Evolutionary conservation across 2,329 filamentous ascomycete species (phyloP), one percentile per base, ranked within the genome.

Genomic region (Sarocladiaceae sp.): DNA sequence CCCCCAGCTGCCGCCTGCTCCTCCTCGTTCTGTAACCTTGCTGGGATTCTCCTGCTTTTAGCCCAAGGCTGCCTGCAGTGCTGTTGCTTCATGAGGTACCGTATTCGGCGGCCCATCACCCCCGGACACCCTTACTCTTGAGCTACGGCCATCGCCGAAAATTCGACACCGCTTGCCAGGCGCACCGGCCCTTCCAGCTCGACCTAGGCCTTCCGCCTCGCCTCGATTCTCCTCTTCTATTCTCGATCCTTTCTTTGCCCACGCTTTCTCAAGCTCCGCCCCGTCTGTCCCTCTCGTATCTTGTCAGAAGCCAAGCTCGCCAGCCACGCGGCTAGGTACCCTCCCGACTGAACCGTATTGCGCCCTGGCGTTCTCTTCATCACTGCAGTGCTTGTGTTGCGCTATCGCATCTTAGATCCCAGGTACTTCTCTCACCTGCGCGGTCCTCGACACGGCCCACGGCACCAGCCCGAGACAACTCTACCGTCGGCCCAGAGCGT

Each of bases 101-200:
- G n/a, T n/a, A n/a, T n/a, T n/a, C n/a, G n/a, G n/a, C n/a, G n/a
- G n/a, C n/a, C n/a, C n/a, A n/a, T n/a, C n/a, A n/a, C n/a, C n/a
- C n/a, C n/a, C n/a, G n/a, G n/a, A 24, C 23, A 41, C 6, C 37
- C 23, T 23, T 41, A 18, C 37, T 29, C 23, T 41, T 21, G 37
- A 41, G 37, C 37, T 41, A 41, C 37, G 37, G 37, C 15, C 37
- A 41, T 41, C 37, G 37, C 37, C 37, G 37, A 41, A 41, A 41
- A 41, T 27, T 41, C 37, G 37, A 41, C 29, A 41, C 37, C 37
- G 37, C 37, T 41, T 41, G 37, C 37, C 23, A 27, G n/a, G 37
- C 20, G 37, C 37, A 41, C 23, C 37, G 37, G 37, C 37, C 37
- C 37, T 41, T 41, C 37, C 37, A 41, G 23, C 15, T 41, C 23